phyloP scores from a whole-genome alignment of 1,284 basidiomycete genomes.

The Marasmius tenuissimus region DNA sequence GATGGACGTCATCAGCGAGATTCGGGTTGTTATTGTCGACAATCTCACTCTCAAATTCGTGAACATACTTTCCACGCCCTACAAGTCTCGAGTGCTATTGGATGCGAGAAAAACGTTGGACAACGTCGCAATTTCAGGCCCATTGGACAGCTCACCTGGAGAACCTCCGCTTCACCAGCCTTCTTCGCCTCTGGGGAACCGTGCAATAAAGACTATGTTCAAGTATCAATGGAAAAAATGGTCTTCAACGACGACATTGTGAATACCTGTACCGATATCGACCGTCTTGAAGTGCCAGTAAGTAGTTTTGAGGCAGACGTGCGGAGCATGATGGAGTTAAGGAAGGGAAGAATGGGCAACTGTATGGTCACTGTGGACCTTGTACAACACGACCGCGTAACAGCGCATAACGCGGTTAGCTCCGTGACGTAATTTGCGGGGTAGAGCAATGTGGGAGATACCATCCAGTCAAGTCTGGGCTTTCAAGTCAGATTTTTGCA shows the following conservation, averaged over 20 bases:
- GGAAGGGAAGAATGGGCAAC: not conserved
- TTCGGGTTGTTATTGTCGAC: not conserved
- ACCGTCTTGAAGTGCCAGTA: conserved; percentile 34
- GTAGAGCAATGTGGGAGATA: no score
- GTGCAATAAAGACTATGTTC: conserved; percentile 52
- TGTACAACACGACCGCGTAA: no score
- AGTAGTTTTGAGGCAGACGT: conserved; percentile 23
- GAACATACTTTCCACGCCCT: conserved; percentile 84
- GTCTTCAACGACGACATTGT: conserved; percentile 5
- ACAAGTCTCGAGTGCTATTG: conserved; percentile 73
- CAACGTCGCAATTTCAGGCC: not conserved
- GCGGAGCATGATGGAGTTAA: conserved; percentile 19
- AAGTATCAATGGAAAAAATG: conserved; percentile 3
- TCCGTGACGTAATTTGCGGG: no score
- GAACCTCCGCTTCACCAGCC: conserved; percentile 72
- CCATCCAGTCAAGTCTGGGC: no score
- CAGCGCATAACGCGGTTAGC: no score
- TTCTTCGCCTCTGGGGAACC: conserved; percentile 85
- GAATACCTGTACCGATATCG: conserved; percentile 64
- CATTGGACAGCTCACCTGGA: conserved; percentile 39
- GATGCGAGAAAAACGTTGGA: not conserved
- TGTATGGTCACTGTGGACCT: no score
- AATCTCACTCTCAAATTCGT: conserved; percentile 81
- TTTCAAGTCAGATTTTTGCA: no score
- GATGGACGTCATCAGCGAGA: not conserved